phyloP scores from a whole-genome alignment of 2,329 filamentous ascomycete species.

The Trichoderma sp. region DNA sequence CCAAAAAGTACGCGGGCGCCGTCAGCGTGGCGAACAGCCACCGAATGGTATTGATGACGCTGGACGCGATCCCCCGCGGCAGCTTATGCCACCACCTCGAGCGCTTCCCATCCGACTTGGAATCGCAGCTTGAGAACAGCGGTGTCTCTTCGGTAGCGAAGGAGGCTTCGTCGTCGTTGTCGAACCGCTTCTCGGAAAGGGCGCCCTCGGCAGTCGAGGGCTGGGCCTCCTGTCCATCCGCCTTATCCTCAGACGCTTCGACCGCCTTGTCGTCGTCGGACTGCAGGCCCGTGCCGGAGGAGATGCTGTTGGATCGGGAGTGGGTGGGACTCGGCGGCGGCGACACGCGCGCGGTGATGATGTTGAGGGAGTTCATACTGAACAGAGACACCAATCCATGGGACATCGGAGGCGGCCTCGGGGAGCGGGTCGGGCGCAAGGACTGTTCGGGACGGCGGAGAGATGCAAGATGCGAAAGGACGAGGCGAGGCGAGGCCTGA shows the following conservation, averaged over 20 bases:
- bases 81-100: slow-evolving; percentile 58
- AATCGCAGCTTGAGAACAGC: slow-evolving; percentile 47
- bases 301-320: slow-evolving; percentile 64
- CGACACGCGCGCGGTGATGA: slow-evolving; percentile 83
- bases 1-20: slow-evolving; percentile 79
- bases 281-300: slow-evolving; percentile 53
- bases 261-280: slow-evolving; percentile 47
- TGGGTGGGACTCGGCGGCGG: slow-evolving; percentile 60
- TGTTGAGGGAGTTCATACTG: slow-evolving; percentile 96
- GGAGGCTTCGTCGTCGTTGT: slow-evolving; percentile 45
- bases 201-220: slow-evolving; percentile 43
- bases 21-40: slow-evolving; percentile 79
- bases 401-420: slow-evolving; percentile 27
- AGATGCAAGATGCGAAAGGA: not conserved
- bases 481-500: not conserved
- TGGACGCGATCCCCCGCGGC: slow-evolving; percentile 70
- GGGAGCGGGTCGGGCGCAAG: not conserved
- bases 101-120: slow-evolving; percentile 44
- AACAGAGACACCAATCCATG: slow-evolving; percentile 58
- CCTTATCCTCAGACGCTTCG: slow-evolving; percentile 38
- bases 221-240: slow-evolving; percentile 43
- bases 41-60: slow-evolving; percentile 74
- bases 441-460: not conserved
- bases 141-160: slow-evolving; percentile 66
- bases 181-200: slow-evolving; percentile 43